Evolutionary conservation across 1,139 yeast species (phyloP).

Genomic region (Pichia sp.): DNA sequence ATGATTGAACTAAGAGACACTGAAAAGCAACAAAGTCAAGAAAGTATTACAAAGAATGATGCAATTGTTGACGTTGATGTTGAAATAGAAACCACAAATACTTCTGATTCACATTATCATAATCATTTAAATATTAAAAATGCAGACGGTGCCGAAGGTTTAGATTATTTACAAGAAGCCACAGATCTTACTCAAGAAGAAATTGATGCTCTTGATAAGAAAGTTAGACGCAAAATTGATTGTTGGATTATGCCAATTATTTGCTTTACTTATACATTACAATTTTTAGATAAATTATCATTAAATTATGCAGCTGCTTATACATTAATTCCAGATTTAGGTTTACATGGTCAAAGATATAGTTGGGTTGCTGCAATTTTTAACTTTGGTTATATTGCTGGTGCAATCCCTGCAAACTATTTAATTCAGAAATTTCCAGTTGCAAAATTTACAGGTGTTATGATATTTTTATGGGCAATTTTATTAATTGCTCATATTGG

Average conservation of each 20-base stretch:
- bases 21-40: too few species aligned
- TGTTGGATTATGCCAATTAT: conserved; percentile 21
- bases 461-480: conserved; percentile 18
- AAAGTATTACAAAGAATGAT: too few species aligned
- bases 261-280: conserved; percentile 23
- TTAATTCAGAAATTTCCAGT: conserved; percentile 25
- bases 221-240: conserved; percentile 22
- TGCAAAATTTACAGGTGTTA: conserved; percentile 14
- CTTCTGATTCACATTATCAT: neutral
- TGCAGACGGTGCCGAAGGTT: neutral
- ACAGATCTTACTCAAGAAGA: neutral
- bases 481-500: conserved; percentile 16
- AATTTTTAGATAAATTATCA: conserved; percentile 25
- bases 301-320: conserved; percentile 18
- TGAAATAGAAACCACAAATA: too few species aligned
- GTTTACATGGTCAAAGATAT: conserved; percentile 18
- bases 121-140: conserved; percentile 14
- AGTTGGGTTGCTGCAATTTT: conserved; percentile 25
- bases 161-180: neutral
- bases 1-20: too few species aligned
- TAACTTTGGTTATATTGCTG: conserved; percentile 33
- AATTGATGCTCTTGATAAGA: conserved; percentile 11
- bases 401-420: conserved; percentile 47
- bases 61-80: too few species aligned
- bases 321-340: conserved; percentile 12